Percentiles rank a stretch among this genome's conserved stretches.
phyloP scores from a whole-genome alignment of 768 basidiomycete species.

The Suillus clintonianus region DNA sequence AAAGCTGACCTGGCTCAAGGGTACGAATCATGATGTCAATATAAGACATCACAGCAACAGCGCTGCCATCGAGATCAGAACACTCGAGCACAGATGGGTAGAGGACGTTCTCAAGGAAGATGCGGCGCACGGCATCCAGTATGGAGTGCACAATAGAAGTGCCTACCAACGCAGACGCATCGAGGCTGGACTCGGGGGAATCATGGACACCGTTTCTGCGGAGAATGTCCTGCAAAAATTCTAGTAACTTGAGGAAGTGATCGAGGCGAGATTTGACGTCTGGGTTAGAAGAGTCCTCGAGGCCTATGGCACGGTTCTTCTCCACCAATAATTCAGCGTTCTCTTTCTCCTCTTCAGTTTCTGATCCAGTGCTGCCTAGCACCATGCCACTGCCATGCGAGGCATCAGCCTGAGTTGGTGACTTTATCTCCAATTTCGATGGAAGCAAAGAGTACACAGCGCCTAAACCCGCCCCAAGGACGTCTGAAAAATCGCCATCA shows the following conservation, averaged over 20 bases:
- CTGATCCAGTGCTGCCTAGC: conserved; percentile 63
- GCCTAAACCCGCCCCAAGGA: conserved; percentile 88
- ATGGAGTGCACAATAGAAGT: conserved; percentile 83
- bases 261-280: conserved; percentile 83
- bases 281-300: conserved; percentile 73
- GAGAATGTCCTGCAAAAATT: conserved; percentile 90
- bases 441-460: conserved; percentile 93
- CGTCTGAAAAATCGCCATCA: conserved; percentile 98
- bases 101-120: conserved; percentile 90
- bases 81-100: conserved; percentile 94
- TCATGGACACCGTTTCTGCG: conserved; percentile 58
- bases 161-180: conserved; percentile 70
- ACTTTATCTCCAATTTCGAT: conserved; percentile 75
- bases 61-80: conserved; percentile 91
- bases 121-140: conserved; percentile 75
- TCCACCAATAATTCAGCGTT: conserved; percentile 49
- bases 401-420: conserved; percentile 41
- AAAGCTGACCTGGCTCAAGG: conserved; percentile 66
- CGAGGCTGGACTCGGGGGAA: conserved; percentile 36
- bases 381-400: conserved; percentile 60
- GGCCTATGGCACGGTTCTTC: conserved; percentile 56
- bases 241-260: conserved; percentile 86
- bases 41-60: conserved; percentile 94
- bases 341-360: conserved; percentile 58
- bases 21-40: conserved; percentile 86